Evolutionary conservation across 2,329 filamentous ascomycete species (phyloP), one percentile per base, ranked within the genome.

Genomic region (Epichloe typhina): DNA sequence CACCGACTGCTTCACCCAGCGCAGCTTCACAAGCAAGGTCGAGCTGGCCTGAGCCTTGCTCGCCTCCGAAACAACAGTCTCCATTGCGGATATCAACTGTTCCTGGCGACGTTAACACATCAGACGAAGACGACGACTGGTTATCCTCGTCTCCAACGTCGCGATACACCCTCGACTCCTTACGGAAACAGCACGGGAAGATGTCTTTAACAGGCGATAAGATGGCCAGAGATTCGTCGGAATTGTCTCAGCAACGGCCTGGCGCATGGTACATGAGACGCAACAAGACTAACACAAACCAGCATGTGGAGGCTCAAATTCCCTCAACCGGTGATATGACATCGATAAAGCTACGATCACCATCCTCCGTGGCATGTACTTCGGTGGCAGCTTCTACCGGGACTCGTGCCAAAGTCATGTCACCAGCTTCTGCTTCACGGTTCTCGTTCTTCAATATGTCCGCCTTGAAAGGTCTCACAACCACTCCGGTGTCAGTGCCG

Each of bases 401-500:
- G 13, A 12, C 21, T 19, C 42, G 41, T 19, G 9, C 21, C 35
- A 57, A 54, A 33, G 40, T 55, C 40, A 44, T 55, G 4, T 50
- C 62, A 7, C 47, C 59, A 6, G 33, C 40, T 12, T 47, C 50
- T 35, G n/a, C 46, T 17, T 51, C 69, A 41, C 72, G 68, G 35
- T 69, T 76, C 53, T 67, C 69, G 39, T 72, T 76, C 55, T 62
- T 77, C 44, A 62, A 69, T 2, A 70, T 72, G 3, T 67, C 70
- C 47, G 66, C 71, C 11, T 61, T 74, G 43, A 71, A 61, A 51
- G 58, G 59, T 21, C 50, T 50, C 54, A 43, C 57, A 21, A 55
- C 55, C 9, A 53, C 57, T 35, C 52, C 61, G 21, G 51, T 58
- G 21, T n/a, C 61, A 9, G 55, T 57, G 36, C 61, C 58, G 13